phyloP scores from a whole-genome alignment of 768 basidiomycete genomes.

The Mycena belliarum region DNA sequence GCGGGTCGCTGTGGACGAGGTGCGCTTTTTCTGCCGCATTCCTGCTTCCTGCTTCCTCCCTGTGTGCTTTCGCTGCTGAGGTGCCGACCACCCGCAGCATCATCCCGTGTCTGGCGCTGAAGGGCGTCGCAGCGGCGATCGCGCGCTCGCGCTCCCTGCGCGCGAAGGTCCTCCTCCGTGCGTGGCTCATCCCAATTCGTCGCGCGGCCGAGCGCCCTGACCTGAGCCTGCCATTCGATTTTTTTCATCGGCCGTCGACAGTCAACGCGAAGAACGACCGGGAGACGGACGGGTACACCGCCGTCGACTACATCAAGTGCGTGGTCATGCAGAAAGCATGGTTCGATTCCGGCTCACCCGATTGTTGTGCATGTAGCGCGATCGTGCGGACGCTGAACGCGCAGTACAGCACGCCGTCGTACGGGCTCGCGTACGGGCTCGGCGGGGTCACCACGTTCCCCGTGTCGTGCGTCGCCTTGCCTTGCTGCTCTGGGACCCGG shows the following conservation, averaged over 20 bases:
- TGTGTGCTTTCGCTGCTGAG: no score
- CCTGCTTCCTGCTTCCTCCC: no score
- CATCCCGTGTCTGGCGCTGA: conserved; percentile 87
- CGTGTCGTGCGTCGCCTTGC: conserved; percentile 39
- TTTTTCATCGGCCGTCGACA: conserved; percentile 34
- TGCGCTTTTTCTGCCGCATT: conserved; percentile 28
- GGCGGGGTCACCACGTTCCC: conserved; percentile 59
- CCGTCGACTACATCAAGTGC: conserved; percentile 80
- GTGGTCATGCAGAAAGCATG: conserved; percentile 17
- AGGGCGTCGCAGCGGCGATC: conserved; percentile 76
- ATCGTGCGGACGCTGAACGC: conserved; percentile 71
- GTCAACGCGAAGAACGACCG: conserved; percentile 89
- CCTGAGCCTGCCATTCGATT: no score
- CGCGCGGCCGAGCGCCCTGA: background rate
- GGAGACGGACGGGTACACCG: conserved; percentile 85
- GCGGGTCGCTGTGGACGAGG: conserved; percentile 96
- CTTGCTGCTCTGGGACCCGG: no score
- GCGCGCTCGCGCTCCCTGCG: conserved; percentile 69
- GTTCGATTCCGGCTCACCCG: conserved; percentile 8
- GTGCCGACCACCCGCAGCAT: conserved; percentile 50
- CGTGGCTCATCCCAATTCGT: conserved; percentile 28
- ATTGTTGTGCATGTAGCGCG: conserved; percentile 41
- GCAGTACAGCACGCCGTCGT: conserved; percentile 50
- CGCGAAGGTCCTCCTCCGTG: conserved; percentile 85
- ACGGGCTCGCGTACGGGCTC: conserved; percentile 56